phyloP scores from a whole-genome alignment of 2,329 filamentous ascomycete genomes.

The Scleromitrula shiraiana region DNA sequence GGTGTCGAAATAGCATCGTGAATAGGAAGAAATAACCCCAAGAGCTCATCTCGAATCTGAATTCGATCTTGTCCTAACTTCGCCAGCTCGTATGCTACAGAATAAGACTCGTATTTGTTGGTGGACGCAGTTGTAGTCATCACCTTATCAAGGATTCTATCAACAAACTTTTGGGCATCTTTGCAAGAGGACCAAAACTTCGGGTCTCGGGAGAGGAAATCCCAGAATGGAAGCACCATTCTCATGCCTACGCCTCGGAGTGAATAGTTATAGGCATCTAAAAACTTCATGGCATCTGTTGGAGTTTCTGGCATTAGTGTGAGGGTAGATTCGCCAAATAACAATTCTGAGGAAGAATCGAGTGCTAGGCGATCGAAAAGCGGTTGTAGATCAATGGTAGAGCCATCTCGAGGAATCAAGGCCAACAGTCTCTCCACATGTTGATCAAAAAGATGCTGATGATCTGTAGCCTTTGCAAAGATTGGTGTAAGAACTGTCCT shows the following conservation, averaged over 20 bases:
- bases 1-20: neutral
- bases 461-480: neutral
- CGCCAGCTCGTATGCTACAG: neutral
- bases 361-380: constrained; percentile 36
- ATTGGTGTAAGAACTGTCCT: neutral
- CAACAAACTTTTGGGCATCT: neutral
- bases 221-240: constrained; percentile 1
- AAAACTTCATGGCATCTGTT: neutral
- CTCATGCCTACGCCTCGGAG: neutral
- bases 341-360: constrained; percentile 50
- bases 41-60: neutral
- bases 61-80: neutral
- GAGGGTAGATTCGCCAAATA: constrained; percentile 48
- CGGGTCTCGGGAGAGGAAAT: neutral
- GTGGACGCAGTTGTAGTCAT: neutral
- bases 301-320: neutral
- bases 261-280: neutral
- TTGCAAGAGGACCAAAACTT: constrained; percentile 1
- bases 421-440: neutral
- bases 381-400: constrained; percentile 4
- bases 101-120: neutral
- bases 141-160: neutral
- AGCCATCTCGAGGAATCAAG: constrained; percentile 1
- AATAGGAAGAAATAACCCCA: neutral
- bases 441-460: neutral